Percentiles rank a stretch among this genome's conserved stretches.
phyloP scores from a whole-genome alignment of 139 green algal genomes.

The Picochlorum sp. region DNA sequence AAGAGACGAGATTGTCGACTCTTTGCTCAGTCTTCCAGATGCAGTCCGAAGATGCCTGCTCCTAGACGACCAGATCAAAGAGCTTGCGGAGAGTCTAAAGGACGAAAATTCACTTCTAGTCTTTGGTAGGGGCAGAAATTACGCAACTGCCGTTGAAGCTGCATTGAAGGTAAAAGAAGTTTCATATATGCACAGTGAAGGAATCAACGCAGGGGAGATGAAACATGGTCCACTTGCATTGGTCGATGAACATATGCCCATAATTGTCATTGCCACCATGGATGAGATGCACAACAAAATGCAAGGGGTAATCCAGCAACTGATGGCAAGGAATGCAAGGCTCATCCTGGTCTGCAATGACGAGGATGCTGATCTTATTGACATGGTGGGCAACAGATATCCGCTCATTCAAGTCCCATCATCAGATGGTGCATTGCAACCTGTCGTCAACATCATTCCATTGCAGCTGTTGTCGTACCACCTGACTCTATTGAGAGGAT shows the following conservation, averaged over 20 bases:
- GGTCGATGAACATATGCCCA: constrained; percentile 83
- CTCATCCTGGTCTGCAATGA: constrained; percentile 80
- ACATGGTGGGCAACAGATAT: constrained; percentile 25
- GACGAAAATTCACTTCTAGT: constrained; percentile 43
- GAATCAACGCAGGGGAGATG: constrained; percentile 97
- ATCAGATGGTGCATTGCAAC: constrained; percentile 70
- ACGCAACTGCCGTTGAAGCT: constrained; percentile 61
- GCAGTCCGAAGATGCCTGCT: constrained; percentile 21
- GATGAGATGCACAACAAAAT: constrained; percentile 74
- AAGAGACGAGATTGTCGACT: constrained; percentile 48
- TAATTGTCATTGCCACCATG: constrained; percentile 75
- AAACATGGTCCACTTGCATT: constrained; percentile 97
- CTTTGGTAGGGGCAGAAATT: constrained; percentile 59
- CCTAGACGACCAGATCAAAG: constrained; percentile 41
- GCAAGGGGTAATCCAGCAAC: constrained; percentile 83
- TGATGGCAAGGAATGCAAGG: constrained; percentile 59
- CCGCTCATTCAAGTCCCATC: constrained; percentile 33
- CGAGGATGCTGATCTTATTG: constrained; percentile 25
- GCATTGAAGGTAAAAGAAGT: constrained; percentile 80
- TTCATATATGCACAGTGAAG: constrained; percentile 89
- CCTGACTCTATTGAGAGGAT: constrained; percentile 77
- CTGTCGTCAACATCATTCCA: constrained; percentile 90
- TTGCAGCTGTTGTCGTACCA: constrained; percentile 92
- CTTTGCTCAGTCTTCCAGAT: constrained; percentile 42
- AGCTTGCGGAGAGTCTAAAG: constrained; percentile 42